phyloP scores from a whole-genome alignment of 805 yeast genomes.

The Suhomyces prunicola region DNA sequence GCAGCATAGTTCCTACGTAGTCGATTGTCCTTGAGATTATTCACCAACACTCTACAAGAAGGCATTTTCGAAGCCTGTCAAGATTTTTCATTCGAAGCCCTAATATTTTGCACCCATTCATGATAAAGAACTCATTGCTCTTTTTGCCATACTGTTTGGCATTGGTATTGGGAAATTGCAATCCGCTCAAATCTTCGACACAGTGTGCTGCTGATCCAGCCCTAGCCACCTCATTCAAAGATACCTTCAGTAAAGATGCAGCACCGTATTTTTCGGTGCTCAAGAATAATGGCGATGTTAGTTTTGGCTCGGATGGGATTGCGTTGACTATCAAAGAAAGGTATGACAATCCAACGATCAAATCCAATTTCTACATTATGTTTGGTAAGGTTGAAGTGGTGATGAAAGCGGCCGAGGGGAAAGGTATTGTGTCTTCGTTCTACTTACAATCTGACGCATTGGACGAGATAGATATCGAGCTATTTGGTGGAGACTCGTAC shows the following conservation, averaged over 20 bases:
- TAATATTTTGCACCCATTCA: neutral
- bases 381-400: conserved; percentile 79
- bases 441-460: conserved; percentile 78
- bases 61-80: too few relatives aligned
- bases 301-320: conserved; percentile 51
- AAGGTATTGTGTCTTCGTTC: conserved; percentile 77
- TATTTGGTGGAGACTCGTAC: conserved; percentile 75
- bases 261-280: conserved; percentile 9
- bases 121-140: neutral
- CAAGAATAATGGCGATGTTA: conserved; percentile 7
- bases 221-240: conserved; percentile 26
- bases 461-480: conserved; percentile 88
- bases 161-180: conserved; percentile 17
- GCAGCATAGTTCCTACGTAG: neutral
- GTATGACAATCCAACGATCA: conserved; percentile 74
- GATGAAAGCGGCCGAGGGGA: conserved; percentile 70
- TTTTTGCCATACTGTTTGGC: neutral
- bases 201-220: conserved; percentile 31
- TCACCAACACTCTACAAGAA: neutral
- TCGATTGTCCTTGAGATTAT: neutral
- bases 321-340: conserved; percentile 55
- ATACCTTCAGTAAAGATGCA: conserved; percentile 17
- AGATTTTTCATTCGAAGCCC: neutral
- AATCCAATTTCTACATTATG: conserved; percentile 81
- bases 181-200: conserved; percentile 21